phyloP scores from a whole-genome alignment of 495 filamentous ascomycete genomes.

The Aspergillus olivimuriae region DNA sequence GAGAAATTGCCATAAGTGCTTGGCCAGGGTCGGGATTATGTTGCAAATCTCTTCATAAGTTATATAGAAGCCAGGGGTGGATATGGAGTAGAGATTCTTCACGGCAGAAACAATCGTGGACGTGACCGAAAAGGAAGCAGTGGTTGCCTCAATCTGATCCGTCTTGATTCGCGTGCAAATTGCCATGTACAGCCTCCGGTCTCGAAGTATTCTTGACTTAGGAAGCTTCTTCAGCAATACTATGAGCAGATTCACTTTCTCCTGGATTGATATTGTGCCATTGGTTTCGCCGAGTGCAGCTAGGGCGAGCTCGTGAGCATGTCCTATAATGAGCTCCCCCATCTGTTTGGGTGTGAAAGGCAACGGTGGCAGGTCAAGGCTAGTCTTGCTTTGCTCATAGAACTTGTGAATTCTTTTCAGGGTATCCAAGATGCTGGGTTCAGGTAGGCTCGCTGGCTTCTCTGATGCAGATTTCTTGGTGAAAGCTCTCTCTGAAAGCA shows the following conservation, averaged over 20 bases:
- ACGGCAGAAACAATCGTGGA: slow-evolving; percentile 57
- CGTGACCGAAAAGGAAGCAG: slow-evolving; percentile 34
- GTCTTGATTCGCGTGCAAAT: slow-evolving; percentile 35
- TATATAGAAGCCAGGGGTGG: slow-evolving; percentile 41
- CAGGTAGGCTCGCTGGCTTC: slow-evolving; percentile 11
- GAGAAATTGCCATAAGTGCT: slow-evolving; percentile 69
- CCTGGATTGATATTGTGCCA: slow-evolving; percentile 25
- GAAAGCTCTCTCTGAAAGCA: slow-evolving; percentile 69
- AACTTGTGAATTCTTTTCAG: slow-evolving; percentile 57
- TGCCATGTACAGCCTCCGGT: slow-evolving; percentile 47
- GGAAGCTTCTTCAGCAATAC: slow-evolving; percentile 54
- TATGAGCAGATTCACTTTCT: slow-evolving; percentile 45
- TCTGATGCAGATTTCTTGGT: slow-evolving; percentile 30
- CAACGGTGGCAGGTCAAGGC: slow-evolving; percentile 37
- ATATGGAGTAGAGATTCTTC: slow-evolving; percentile 54
- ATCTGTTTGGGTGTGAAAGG: slow-evolving; percentile 53
- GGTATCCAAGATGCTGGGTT: slow-evolving; percentile 36
- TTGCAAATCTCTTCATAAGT: slow-evolving; percentile 52
- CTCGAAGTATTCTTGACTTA: slow-evolving; percentile 45
- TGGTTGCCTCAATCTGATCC: slow-evolving; percentile 19
- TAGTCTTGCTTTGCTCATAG: slow-evolving; percentile 47
- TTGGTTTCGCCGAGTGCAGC: slow-evolving; percentile 23
- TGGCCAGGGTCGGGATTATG: slow-evolving; percentile 61
- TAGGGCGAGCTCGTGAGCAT: slow-evolving; percentile 49
- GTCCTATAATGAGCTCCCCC: slow-evolving; percentile 55